These are phyloP conservation scores for Arxiozyma heterogenica DNA, from an alignment of 1,139 yeast species.

Conservation along the genomic window DNA sequence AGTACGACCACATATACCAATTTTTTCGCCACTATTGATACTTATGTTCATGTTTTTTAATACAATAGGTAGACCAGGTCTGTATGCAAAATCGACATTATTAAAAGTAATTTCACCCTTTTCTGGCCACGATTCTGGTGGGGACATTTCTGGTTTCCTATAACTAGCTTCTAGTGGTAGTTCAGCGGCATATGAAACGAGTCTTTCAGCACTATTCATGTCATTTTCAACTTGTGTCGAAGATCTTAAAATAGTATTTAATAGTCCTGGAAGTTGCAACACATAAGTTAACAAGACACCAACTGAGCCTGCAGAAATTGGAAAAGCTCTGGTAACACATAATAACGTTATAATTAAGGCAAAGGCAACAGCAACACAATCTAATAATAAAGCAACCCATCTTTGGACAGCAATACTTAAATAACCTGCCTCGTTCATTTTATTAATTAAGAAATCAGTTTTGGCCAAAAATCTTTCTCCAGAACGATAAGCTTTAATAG, in stretches of 20 bases:
- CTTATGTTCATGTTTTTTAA: constrained; percentile 50
- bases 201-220: constrained; percentile 79
- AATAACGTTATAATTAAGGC: constrained; percentile 45
- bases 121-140: constrained; percentile 54
- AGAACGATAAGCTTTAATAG: constrained; percentile 56
- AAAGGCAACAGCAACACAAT: constrained; percentile 40
- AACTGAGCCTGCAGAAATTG: constrained; percentile 56
- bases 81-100: constrained; percentile 55
- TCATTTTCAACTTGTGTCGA: constrained; percentile 69
- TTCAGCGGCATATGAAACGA: constrained; percentile 60
- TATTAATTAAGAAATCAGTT: constrained; percentile 45
- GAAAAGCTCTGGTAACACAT: constrained; percentile 57
- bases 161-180: constrained; percentile 58
- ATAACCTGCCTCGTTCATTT: constrained; percentile 65
- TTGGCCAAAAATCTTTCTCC: constrained; percentile 42
- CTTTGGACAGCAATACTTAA: constrained; percentile 62
- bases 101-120: constrained; percentile 49
- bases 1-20: constrained; percentile 57
- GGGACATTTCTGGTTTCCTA: constrained; percentile 43
- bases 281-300: constrained; percentile 66
- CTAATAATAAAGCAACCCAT: constrained; percentile 66
- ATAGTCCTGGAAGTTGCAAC: constrained; percentile 45
- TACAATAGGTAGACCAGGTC: constrained; percentile 68
- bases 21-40: constrained; percentile 38
- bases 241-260: constrained; percentile 44